Evolutionary conservation across 768 basidiomycete genomes (phyloP), one percentile per base, ranked within the genome.

Genomic region (Dioszegia aurantiaca): DNA sequence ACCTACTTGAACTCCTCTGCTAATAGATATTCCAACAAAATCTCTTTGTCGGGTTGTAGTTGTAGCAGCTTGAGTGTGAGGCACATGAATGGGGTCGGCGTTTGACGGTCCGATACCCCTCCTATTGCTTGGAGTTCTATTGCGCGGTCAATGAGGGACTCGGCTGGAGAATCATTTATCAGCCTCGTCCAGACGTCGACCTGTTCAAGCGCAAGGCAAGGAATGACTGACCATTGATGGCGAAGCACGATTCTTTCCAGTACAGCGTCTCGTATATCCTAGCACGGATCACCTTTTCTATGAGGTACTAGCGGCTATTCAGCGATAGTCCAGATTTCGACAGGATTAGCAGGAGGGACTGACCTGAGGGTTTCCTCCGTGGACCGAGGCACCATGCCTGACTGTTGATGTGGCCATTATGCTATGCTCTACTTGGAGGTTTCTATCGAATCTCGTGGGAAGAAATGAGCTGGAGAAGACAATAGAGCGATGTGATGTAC

Each of bases 161-260:
- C 95, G 23, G 95, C 92, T 93, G 48, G 3, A 19, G 9, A 28
- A 33, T 59, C 28, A 46, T n/a, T n/a, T n/a, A n/a, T n/a, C n/a
- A n/a, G n/a, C n/a, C n/a, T n/a, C n/a, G n/a, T n/a, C n/a, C n/a
- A n/a, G n/a, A n/a, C n/a, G n/a, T n/a, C n/a, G n/a, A n/a, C n/a
- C n/a, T n/a, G n/a, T n/a, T n/a, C n/a, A n/a, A n/a, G n/a, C n/a
- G n/a, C n/a, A n/a, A n/a, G n/a, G n/a, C n/a, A n/a, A n/a, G n/a
- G n/a, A n/a, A 14, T 14, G 31, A 77, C 82, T 49, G 48, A 89
- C 91, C 90, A 60, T 90, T 95, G 45, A 99, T 80, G 21, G 94
- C 94, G 74, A 99, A 99, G 74, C 94, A 99, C 66, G 95, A 90
- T 74, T 99, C 94, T 79, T 99, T 99, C 94, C 94, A 99, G 78